Percentiles rank a stretch among this genome's conserved stretches.
Evolutionary conservation across 768 basidiomycete species (phyloP).

Genomic region (Hericium erinaceus): DNA sequence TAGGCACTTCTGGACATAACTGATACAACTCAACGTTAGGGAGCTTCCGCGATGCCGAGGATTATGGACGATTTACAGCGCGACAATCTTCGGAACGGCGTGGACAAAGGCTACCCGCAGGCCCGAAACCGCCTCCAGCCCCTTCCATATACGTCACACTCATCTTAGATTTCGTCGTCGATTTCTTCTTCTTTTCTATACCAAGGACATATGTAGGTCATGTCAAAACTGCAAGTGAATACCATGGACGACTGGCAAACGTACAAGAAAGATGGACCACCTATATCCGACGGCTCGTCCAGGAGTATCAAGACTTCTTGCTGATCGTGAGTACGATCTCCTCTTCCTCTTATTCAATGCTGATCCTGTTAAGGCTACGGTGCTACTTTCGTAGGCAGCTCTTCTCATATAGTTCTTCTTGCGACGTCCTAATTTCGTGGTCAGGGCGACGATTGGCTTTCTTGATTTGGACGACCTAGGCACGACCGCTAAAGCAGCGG

Average conservation of each 20-base stretch:
- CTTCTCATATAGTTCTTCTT: background rate
- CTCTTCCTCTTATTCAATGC: background rate
- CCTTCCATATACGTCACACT: constrained; percentile 14
- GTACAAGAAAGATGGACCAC: constrained; percentile 41
- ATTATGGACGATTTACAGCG: constrained; percentile 34
- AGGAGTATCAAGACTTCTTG: constrained; percentile 49
- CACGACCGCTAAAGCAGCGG: constrained; percentile 20
- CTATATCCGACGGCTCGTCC: constrained; percentile 40
- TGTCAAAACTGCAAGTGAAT: constrained; percentile 38
- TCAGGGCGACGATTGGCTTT: constrained; percentile 42
- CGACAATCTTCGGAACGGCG: constrained; percentile 2
- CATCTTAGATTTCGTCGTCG: constrained; percentile 30
- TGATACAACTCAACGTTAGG: constrained; percentile 8
- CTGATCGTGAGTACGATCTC: constrained; percentile 36
- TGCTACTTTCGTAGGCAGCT: constrained; percentile 38
- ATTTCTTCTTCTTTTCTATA: constrained; percentile 41
- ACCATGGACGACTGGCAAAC: constrained; percentile 37
- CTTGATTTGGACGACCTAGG: constrained; percentile 35
- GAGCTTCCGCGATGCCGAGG: constrained; percentile 37
- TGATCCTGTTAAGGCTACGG: constrained; percentile 33
- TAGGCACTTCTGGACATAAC: background rate
- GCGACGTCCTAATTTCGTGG: background rate
- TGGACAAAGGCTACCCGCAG: constrained; percentile 18
- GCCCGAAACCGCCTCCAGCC: constrained; percentile 2
- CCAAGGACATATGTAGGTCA: constrained; percentile 42